Evolutionary conservation across 108 stramenopile genomes (phyloP).

Genomic region (Schizochytrium sp.): DNA sequence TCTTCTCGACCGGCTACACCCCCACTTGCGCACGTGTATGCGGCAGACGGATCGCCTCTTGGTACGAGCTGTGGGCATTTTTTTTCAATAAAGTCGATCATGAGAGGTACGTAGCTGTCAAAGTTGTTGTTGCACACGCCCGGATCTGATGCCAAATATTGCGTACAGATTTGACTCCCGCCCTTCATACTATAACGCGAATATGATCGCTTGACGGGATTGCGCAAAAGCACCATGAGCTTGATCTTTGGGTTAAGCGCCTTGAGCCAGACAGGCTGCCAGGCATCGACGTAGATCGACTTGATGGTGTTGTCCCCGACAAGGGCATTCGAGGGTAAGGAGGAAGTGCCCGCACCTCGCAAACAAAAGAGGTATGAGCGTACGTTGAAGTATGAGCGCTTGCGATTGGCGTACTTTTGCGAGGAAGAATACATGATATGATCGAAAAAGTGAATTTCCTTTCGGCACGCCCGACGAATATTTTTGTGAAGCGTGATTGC

Average conservation of each 20-base stretch:
- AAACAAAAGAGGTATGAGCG: not conserved
- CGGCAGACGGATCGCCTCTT: not conserved
- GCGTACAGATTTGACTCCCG: not conserved
- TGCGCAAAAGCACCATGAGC: not conserved
- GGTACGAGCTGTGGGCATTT: not conserved
- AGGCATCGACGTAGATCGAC: not conserved
- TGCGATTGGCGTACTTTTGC: not conserved
- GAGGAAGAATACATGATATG: not conserved
- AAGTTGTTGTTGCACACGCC: not conserved
- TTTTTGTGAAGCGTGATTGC: not conserved
- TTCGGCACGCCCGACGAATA: not conserved
- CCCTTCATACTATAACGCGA: not conserved
- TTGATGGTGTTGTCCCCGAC: not conserved
- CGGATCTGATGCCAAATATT: not conserved
- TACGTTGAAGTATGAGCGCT: not conserved
- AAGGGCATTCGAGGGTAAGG: too few species aligned
- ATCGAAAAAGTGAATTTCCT: conserved; percentile 3
- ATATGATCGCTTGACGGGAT: not conserved
- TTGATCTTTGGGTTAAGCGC: not conserved
- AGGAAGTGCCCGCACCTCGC: not conserved
- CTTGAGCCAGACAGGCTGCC: not conserved
- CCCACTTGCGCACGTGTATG: not conserved
- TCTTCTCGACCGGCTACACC: not conserved
- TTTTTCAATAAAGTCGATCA: not conserved
- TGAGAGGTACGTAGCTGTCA: not conserved